Base-by-base conservation (phyloP, 1,139 yeast species). In the Lodderomyces beijingensis region DNA sequence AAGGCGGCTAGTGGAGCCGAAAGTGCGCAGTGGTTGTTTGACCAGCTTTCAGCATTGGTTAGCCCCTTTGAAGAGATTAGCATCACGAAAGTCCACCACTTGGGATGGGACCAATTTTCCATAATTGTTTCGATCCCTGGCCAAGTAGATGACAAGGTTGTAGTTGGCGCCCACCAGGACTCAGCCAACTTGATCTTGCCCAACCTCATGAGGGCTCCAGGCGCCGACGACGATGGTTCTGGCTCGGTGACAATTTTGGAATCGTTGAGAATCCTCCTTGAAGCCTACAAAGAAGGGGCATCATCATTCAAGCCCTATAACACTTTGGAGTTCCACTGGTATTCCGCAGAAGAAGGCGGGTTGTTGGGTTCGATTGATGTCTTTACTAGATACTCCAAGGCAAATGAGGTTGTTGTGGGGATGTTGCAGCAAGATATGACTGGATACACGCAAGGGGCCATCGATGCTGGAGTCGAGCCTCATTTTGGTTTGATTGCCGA, bases 341-440 rank as follows among this genome's bases (percentile, higher is more conserved):
- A 87, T 58, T 77, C 95, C 26, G 97, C 95, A 2, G 97, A 89
- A 62, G 98, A 89, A 65, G 89, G 87, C 39, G 97, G 97, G 0
- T 65, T 87, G 37, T 65, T 86, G 35, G 98, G 98, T 1, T 86
- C 96, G 4, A 73, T 77, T 44, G 95, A 86, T 40, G 75, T 89
- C 8, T 85, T 85, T 55, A 59, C 74, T 13, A 59, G 65, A 19
- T 84, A 84, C 50, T 55, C 68, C 16, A 49, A 54, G 8, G 45
- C 58, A 2, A 64, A 65, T 25, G 69, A 63, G 37, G 65, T 69
- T 13, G 89, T 89, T 15, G 70, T 79, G 22, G 89, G 89, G 4
- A 82, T 88, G 88, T 66, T 89, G 32, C 96, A 89, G 57, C 95
- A 88, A 55, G 97, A 89, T 53, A 89, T 89, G 96, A 86, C 96